A percentile compares a stretch with the other conserved stretches of the same genome.
These are phyloP conservation scores for Aspergillus jensenii DNA, from an alignment of 2,329 filamentous ascomycete genomes.

Conservation along the genomic window DNA sequence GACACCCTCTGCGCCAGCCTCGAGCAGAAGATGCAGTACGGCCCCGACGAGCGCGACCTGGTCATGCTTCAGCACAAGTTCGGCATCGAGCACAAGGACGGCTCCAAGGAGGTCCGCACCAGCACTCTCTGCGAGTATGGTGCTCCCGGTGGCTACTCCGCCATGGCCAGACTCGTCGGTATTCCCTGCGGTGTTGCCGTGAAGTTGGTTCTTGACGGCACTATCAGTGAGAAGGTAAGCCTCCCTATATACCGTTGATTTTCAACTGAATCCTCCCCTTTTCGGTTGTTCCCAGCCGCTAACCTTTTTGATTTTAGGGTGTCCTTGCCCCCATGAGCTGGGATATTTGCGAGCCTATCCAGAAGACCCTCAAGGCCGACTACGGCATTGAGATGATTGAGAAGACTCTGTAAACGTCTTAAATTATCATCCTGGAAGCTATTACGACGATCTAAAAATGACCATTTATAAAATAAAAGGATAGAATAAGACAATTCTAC, in stretches of 20 bases:
- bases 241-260: background rate
- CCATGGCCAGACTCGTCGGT: slow-evolving; percentile 82
- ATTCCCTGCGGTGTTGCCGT: slow-evolving; percentile 74
- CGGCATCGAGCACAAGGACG: slow-evolving; percentile 79
- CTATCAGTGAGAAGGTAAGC: slow-evolving; percentile 61
- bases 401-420: slow-evolving; percentile 52
- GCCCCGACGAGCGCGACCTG: slow-evolving; percentile 77
- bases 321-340: slow-evolving; percentile 74
- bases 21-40: slow-evolving; percentile 89
- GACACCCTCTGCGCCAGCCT: slow-evolving; percentile 89
- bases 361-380: slow-evolving; percentile 73
- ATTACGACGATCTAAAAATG: slow-evolving; percentile 8
- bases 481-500: slow-evolving; percentile 3
- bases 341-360: slow-evolving; percentile 70
- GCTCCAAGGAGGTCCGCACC: slow-evolving; percentile 72
- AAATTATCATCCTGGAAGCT: background rate
- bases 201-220: slow-evolving; percentile 74
- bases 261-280: no score
- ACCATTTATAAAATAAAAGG: slow-evolving; percentile 1
- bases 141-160: slow-evolving; percentile 72
- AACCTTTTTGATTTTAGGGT: slow-evolving; percentile 42
- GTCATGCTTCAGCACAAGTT: slow-evolving; percentile 68
- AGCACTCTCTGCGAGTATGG: slow-evolving; percentile 84
- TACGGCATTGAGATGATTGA: slow-evolving; percentile 73
- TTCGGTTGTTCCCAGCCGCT: background rate